Conservation (phyloP, 1,139 yeast genomes). For the Sugiyamaella grinbergsii region DNA sequence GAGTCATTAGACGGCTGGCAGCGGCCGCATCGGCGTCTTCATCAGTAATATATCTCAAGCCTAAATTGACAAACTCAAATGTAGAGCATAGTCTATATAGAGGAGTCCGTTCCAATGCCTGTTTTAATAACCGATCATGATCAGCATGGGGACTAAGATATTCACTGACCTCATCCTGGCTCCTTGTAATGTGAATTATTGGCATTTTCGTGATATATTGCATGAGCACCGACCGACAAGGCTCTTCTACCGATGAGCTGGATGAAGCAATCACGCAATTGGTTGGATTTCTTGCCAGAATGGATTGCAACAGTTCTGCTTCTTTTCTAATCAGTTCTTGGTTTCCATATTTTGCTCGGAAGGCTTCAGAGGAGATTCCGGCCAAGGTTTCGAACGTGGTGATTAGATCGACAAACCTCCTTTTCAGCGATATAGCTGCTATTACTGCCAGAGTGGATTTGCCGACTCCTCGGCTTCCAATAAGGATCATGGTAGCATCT, state of each 20-base stretch:
- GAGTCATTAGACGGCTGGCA: conserved; percentile 8
- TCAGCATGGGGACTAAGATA: conserved; percentile 25
- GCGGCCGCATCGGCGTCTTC: conserved; percentile 4
- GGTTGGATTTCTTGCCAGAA: conserved; percentile 23
- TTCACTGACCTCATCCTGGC: conserved; percentile 25
- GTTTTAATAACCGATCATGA: conserved; percentile 21
- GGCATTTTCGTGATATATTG: conserved; percentile 22
- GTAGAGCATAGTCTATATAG: conserved; percentile 27
- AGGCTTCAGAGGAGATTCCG: conserved; percentile 23
- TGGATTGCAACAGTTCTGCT: conserved; percentile 22
- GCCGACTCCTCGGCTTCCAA: conserved; percentile 28
- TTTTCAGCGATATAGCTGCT: conserved; percentile 27
- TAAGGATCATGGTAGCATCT: conserved; percentile 26
- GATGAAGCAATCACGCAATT: conserved; percentile 27
- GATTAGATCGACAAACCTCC: conserved; percentile 27
- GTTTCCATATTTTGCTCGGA: conserved; percentile 20
- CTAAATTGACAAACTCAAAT: conserved; percentile 31
- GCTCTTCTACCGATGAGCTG: conserved; percentile 22
- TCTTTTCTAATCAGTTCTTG: conserved; percentile 21
- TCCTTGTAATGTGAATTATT: conserved; percentile 28
- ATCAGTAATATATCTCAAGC: conserved; percentile 12
- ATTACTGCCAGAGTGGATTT: conserved; percentile 30
- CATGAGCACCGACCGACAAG: conserved; percentile 19
- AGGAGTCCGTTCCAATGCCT: conserved; percentile 20
- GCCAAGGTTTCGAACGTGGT: conserved; percentile 25